These are phyloP conservation scores for Microcyclosporella mali DNA, from an alignment of 2,329 filamentous ascomycete genomes.

Conservation along the genomic window DNA sequence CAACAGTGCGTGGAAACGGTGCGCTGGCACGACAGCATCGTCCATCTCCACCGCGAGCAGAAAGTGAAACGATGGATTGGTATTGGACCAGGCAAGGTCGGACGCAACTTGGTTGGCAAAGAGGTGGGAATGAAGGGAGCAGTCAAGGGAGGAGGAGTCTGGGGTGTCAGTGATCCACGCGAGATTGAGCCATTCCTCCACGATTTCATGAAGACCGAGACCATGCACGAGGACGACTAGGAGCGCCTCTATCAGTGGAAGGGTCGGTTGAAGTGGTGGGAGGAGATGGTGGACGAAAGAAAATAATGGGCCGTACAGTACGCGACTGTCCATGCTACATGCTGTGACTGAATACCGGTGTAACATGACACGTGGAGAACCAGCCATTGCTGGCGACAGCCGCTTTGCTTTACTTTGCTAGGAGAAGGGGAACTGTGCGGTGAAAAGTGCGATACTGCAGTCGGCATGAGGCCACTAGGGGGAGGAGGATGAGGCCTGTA, in stretches of 20 bases:
- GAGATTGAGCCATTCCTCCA: conserved; percentile 43
- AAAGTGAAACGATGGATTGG: conserved; percentile 82
- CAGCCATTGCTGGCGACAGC: too few species aligned
- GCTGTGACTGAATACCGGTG: too few species aligned
- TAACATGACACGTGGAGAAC: too few species aligned
- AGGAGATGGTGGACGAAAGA: not conserved
- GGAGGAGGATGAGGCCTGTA: too few species aligned
- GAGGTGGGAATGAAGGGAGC: conserved; percentile 84
- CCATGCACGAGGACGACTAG: conserved; percentile 31
- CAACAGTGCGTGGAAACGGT: conserved; percentile 87
- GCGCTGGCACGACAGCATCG: conserved; percentile 88
- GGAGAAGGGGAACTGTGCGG: too few species aligned
- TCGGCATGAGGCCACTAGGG: too few species aligned
- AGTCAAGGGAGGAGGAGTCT: conserved; percentile 84
- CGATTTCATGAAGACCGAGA: conserved; percentile 44
- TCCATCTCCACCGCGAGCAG: conserved; percentile 77
- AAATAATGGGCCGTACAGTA: not conserved
- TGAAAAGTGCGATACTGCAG: too few species aligned
- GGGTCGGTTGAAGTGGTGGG: too few species aligned
- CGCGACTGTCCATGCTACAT: too few species aligned
- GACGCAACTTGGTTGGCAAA: conserved; percentile 86
- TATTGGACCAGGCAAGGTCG: conserved; percentile 89
- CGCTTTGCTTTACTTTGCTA: too few species aligned
- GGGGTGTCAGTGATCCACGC: conserved; percentile 77
- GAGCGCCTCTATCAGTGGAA: not conserved